Conservation (phyloP, 1,139 yeast species). For the Geotrichum macrosporum region DNA sequence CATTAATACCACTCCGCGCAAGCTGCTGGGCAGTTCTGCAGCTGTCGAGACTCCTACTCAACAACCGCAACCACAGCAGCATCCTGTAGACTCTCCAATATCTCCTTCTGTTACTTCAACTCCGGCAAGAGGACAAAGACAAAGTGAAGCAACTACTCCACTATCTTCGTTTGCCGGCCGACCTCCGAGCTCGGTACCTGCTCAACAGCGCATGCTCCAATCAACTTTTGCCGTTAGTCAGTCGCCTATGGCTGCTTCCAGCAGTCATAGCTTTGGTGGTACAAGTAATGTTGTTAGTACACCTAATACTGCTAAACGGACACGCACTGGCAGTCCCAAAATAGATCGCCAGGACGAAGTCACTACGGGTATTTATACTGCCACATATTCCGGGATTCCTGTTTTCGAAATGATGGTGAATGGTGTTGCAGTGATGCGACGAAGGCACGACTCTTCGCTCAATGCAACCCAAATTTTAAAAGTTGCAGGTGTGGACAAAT, state of each 20-base stretch:
- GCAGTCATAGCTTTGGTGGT: neutral
- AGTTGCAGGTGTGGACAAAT: constrained; percentile 81
- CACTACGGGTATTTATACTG: constrained; percentile 22
- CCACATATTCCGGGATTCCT: constrained; percentile 46
- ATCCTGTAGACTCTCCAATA: neutral
- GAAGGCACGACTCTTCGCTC: constrained; percentile 74
- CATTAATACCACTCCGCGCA: constrained; percentile 12
- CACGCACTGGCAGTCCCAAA: constrained; percentile 10
- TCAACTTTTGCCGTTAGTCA: constrained; percentile 15
- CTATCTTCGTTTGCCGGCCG: constrained; percentile 14
- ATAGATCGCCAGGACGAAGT: constrained; percentile 13
- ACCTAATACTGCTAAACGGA: constrained; percentile 4
- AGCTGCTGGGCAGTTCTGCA: neutral
- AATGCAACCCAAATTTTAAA: constrained; percentile 90
- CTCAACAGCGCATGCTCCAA: constrained; percentile 19
- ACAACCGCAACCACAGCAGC: constrained; percentile 1
- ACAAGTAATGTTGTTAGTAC: neutral
- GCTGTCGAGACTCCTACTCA: constrained; percentile 6
- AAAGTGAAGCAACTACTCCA: constrained; percentile 7
- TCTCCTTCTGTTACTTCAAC: constrained; percentile 9
- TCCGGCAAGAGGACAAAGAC: neutral
- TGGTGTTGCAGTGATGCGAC: constrained; percentile 79
- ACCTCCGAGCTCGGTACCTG: constrained; percentile 17
- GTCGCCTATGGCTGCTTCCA: neutral
- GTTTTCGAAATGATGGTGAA: constrained; percentile 79